phyloP scores from a whole-genome alignment of 1,284 basidiomycete species.

The Sporisorium iseilematis-ciliati region DNA sequence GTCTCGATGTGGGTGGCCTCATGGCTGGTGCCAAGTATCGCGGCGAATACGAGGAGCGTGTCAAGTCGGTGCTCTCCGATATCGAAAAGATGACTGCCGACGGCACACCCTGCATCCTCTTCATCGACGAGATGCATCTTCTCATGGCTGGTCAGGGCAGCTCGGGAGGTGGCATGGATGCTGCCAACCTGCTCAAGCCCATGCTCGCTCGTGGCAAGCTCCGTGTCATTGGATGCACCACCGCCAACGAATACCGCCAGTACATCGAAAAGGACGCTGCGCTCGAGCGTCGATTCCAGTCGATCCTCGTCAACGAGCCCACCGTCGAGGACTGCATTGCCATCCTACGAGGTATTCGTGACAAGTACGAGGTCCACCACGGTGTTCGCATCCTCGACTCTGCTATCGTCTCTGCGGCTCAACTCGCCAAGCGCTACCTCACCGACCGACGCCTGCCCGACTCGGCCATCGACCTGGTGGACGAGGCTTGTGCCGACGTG shows the following conservation, averaged over 20 bases:
- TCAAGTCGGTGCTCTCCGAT: slow-evolving; percentile 89
- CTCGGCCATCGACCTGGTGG: slow-evolving; percentile 69
- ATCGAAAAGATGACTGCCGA: slow-evolving; percentile 90
- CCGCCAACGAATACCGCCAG: slow-evolving; percentile 90
- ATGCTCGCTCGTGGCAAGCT: slow-evolving; percentile 84
- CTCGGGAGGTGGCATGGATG: slow-evolving; percentile 64
- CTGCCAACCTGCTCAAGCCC: slow-evolving; percentile 69
- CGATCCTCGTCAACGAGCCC: slow-evolving; percentile 93
- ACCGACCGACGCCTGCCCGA: slow-evolving; percentile 70
- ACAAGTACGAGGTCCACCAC: slow-evolving; percentile 77
- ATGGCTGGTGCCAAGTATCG: slow-evolving; percentile 97
- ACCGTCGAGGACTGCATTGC: slow-evolving; percentile 89
- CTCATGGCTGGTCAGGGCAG: slow-evolving; percentile 66
- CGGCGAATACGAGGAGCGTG: slow-evolving; percentile 96
- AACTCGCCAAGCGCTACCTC: slow-evolving; percentile 92
- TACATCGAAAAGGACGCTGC: slow-evolving; percentile 91
- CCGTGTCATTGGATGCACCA: slow-evolving; percentile 91
- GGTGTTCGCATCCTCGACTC: slow-evolving; percentile 84
- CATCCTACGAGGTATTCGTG: slow-evolving; percentile 89
- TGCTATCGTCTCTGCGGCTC: slow-evolving; percentile 89
- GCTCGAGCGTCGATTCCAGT: slow-evolving; percentile 89
- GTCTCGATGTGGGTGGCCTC: slow-evolving; percentile 89
- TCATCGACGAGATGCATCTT: slow-evolving; percentile 83
- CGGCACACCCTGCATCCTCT: slow-evolving; percentile 87
- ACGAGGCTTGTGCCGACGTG: slow-evolving; percentile 73